Conservation (phyloP, 129 eudicot genomes). For the Helichrysum umbraculigerum region DNA sequence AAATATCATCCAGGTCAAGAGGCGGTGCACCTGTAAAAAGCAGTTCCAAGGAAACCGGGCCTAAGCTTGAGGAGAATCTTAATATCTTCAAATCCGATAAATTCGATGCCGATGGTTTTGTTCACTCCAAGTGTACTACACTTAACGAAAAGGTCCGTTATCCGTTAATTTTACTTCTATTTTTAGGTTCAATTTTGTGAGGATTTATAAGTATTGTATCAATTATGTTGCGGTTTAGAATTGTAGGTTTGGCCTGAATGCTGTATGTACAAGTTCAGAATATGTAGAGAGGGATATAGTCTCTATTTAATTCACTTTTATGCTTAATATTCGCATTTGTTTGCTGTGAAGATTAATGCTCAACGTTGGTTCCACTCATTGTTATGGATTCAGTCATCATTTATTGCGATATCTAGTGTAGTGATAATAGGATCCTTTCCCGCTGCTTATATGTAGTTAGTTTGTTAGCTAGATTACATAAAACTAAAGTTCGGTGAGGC, state of each 20-base stretch:
- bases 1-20: slow-evolving; percentile 67
- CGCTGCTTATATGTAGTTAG: slow-evolving; percentile 10
- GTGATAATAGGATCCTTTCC: slow-evolving; percentile 1
- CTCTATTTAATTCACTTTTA: neutral
- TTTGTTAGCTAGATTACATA: neutral
- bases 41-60: slow-evolving; percentile 47
- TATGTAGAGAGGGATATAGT: neutral
- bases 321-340: neutral
- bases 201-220: slow-evolving; percentile 11
- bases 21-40: slow-evolving; percentile 53
- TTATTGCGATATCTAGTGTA: neutral
- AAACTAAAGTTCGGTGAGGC: neutral
- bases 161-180: neutral
- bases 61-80: slow-evolving; percentile 85
- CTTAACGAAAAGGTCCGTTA: slow-evolving; percentile 75
- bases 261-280: neutral
- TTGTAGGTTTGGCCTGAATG: slow-evolving; percentile 5
- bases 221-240: slow-evolving; percentile 16
- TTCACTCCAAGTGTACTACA: slow-evolving; percentile 86
- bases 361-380: neutral
- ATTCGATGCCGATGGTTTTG: slow-evolving; percentile 81
- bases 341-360: slow-evolving; percentile 10
- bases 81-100: slow-evolving; percentile 81
- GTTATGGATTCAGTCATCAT: neutral
- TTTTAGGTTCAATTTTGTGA: slow-evolving; percentile 1